These are phyloP conservation scores for Tripterygium wilfordii DNA, from an alignment of 177 flowering plant species.

Conservation along the genomic window DNA sequence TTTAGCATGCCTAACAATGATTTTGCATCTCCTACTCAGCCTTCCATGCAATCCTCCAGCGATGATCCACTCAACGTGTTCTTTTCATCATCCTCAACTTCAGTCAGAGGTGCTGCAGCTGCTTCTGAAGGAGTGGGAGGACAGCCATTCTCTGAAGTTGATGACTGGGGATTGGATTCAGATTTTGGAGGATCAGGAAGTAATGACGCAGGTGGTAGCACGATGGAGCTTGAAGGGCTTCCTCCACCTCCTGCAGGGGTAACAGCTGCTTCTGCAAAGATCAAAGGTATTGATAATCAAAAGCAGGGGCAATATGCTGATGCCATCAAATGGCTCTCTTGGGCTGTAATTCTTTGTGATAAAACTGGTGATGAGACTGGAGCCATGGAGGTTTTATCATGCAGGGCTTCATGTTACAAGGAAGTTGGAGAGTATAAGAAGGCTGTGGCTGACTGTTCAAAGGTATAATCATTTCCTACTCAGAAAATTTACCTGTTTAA, in stretches of 20 bases:
- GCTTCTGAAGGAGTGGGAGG: constrained; percentile 26
- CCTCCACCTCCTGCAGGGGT: constrained; percentile 97
- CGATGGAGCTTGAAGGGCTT: constrained; percentile 90
- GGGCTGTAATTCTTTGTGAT: constrained; percentile 80
- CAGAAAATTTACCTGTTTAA: no score
- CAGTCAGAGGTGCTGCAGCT: constrained; percentile 26
- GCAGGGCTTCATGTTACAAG: constrained; percentile 95
- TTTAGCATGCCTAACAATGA: constrained; percentile 33
- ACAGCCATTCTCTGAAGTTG: constrained; percentile 41
- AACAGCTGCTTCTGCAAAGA: constrained; percentile 61
- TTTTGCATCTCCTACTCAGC: constrained; percentile 16
- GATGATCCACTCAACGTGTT: constrained; percentile 61
- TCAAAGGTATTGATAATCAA: constrained; percentile 77
- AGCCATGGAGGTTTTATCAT: constrained; percentile 51
- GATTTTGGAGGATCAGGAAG: constrained; percentile 53
- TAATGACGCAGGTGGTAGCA: constrained; percentile 49
- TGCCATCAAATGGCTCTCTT: constrained; percentile 97
- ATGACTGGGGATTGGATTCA: constrained; percentile 73
- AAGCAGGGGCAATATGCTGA: constrained; percentile 97
- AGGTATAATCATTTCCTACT: constrained; percentile 42
- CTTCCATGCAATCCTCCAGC: constrained; percentile 24
- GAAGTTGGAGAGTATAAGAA: constrained; percentile 99
- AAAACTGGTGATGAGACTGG: constrained; percentile 55
- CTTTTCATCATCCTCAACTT: constrained; percentile 46
- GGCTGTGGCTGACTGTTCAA: constrained; percentile 94